Evolutionary conservation across 140 eudicot genomes (phyloP), one percentile per base, ranked within the genome.

Genomic region (Senecio squalidus): DNA sequence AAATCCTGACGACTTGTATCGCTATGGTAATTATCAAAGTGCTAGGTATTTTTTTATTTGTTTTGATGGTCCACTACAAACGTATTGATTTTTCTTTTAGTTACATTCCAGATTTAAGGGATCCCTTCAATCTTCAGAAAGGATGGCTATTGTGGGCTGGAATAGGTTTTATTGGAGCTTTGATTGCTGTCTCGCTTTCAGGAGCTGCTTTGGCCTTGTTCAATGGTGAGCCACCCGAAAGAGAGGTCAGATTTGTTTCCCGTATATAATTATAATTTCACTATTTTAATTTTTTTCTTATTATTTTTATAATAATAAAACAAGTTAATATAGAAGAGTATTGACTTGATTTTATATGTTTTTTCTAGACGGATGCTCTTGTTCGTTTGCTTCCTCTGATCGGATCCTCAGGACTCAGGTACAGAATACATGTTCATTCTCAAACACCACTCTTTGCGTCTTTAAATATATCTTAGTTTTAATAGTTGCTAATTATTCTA

Each of bases 61-160:
- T 4, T 4, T 10, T 56, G 4, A 22, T 9, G 22, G 29, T 47
- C 48, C 60, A 9, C 11, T 49, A 16, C 18, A 34, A n/a, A 1
- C 13, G 22, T 28, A 29, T 24, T 66, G 49, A 34, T 67, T 48
- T 58, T 36, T 55, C 9, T 7, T 56, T 33, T 22, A 13, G 9
- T 55, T 46, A 24, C 27, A 11, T 75, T 70, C 45, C 75, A 92
- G 99, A 92, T 70, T 74, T 67, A 84, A 88, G 69, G 77, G 83
- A 84, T 28, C 99, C 96, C 14, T 92, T 92, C 67, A 69, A 77
- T 80, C 89, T 88, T 49, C 76, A 82, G 20, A 75, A 36, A 55
- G 80, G 80, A 34, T 92, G 96, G 99, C 77, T 92, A 25, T 74
- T 92, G 69, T 92, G 96, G 96, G 99, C 96, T 20, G 96, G 83